Conservation (phyloP, 2,329 filamentous ascomycete species). For the Canariomyces notabilis region DNA sequence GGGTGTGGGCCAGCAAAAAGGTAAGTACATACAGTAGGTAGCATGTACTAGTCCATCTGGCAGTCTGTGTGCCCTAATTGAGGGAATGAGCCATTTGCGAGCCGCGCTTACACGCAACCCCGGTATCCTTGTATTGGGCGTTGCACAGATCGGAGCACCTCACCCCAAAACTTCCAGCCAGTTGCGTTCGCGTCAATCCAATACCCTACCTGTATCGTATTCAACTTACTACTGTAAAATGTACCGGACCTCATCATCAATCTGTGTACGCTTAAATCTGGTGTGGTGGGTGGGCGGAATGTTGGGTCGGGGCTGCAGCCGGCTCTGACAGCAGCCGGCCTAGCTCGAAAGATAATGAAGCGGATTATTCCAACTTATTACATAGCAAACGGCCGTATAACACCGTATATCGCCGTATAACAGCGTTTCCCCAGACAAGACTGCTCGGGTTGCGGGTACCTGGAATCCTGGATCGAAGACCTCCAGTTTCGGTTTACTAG, state of each 20-base stretch:
- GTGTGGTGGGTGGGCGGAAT: background rate
- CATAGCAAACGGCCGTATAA: too few species aligned
- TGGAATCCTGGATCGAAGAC: background rate
- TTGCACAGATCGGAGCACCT: background rate
- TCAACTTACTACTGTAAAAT: too few species aligned
- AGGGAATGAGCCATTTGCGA: conserved; percentile 17
- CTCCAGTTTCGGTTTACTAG: background rate
- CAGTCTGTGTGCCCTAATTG: conserved; percentile 2
- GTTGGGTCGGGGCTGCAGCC: background rate
- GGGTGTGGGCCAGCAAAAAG: conserved; percentile 7
- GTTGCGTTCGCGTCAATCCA: background rate
- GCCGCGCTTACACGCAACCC: background rate
- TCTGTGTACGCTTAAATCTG: too few species aligned
- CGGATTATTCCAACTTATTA: background rate
- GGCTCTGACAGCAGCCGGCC: background rate
- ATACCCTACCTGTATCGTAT: background rate
- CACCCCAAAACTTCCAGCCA: background rate
- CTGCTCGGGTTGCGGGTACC: background rate
- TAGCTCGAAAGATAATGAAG: background rate
- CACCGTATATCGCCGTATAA: too few species aligned
- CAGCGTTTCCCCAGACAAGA: background rate
- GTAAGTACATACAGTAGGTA: background rate
- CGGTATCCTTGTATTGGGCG: background rate
- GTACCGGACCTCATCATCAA: background rate
- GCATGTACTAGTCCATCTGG: too few species aligned